These are phyloP conservation scores for Coprinopsis marcescibilis DNA, from an alignment of 768 basidiomycete species.

Conservation along the genomic window DNA sequence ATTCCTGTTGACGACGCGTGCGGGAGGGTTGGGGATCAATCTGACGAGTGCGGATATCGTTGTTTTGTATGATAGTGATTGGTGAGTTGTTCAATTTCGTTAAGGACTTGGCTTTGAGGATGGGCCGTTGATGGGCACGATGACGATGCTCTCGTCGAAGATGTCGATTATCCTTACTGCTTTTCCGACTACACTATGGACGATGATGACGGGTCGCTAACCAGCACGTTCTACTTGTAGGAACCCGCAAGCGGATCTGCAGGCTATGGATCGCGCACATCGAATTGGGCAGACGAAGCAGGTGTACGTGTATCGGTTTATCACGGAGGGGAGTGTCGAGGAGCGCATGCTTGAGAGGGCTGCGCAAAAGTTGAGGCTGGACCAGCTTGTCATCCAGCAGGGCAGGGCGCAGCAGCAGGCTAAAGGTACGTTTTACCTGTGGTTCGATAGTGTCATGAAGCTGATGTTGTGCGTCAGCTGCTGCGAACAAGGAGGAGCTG, in stretches of 20 bases:
- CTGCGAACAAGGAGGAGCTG: conserved; percentile 91
- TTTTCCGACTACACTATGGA: not conserved
- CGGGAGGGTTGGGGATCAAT: conserved; percentile 96
- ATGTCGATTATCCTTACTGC: not conserved
- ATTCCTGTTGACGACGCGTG: conserved; percentile 93
- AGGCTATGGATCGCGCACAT: conserved; percentile 98
- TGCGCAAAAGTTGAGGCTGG: conserved; percentile 90
- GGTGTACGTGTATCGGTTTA: conserved; percentile 95
- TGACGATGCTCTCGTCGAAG: too few relatives aligned
- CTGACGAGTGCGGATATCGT: conserved; percentile 93
- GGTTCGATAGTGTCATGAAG: conserved; percentile 1
- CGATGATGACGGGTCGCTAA: too few relatives aligned
- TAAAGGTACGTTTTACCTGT: conserved; percentile 50
- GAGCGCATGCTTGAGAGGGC: conserved; percentile 93
- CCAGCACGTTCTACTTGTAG: conserved; percentile 32
- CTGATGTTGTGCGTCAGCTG: conserved; percentile 42
- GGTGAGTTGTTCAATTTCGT: conserved; percentile 41
- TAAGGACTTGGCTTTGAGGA: too few relatives aligned
- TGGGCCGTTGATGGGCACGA: too few relatives aligned
- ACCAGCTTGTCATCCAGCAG: conserved; percentile 96
- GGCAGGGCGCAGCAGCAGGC: conserved; percentile 73
- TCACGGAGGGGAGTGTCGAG: conserved; percentile 93
- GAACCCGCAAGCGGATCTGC: conserved; percentile 98
- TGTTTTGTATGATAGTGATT: conserved; percentile 94
- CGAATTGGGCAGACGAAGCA: conserved; percentile 97